Base-by-base conservation (phyloP, 192 early-diverging fungal genomes). In the Dissophora ornata region DNA sequence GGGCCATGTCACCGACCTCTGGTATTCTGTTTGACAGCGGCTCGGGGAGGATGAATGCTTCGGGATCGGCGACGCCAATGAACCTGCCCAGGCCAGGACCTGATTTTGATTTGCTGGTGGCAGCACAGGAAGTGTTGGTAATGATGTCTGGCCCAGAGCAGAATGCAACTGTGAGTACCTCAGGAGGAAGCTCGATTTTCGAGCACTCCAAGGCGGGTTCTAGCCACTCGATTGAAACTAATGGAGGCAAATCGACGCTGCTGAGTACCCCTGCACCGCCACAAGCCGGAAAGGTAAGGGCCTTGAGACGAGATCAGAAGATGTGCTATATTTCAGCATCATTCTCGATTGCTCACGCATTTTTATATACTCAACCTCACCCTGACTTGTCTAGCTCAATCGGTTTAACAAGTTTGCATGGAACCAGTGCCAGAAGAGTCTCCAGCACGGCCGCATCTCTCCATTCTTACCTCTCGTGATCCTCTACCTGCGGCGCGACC, bases 401-500 rank as follows among this genome's bases (percentile, higher is more conserved):
- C 63, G 80, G 5, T 82, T 79, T 51, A 82, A 82, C 44, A 82
- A 82, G 67, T 82, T 82, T 65, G 74, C 80, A 1, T 67, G 74
- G 69, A 77, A 78, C 29, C 69, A 82, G 22, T 71, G 73, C 30
- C 52, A 77, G 18, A 79, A 71, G 60, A 65, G 58, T 21, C 53
- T 82, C 24, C 59, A 73, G 33, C 59, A 34, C 3, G 75, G 75
- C 25, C 64, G 62, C 0, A 78, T 78, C 19, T 60, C 69, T 1
- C 80, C 80, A 10, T 82, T 82, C 60, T 61, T 82, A 26, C 67
- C 75, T 47, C 57, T 79, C 15, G 66, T 79, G 36, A 79, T 82
- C 24, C 50, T 82, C 7, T 82, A 82, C 51, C 42, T 82, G 10
- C 41, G 80, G 55, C 63, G 80, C 15, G 80, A 82, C 25, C 47